phyloP scores from a whole-genome alignment of 116 monocot species.

The Papilionanthe hybrid region DNA sequence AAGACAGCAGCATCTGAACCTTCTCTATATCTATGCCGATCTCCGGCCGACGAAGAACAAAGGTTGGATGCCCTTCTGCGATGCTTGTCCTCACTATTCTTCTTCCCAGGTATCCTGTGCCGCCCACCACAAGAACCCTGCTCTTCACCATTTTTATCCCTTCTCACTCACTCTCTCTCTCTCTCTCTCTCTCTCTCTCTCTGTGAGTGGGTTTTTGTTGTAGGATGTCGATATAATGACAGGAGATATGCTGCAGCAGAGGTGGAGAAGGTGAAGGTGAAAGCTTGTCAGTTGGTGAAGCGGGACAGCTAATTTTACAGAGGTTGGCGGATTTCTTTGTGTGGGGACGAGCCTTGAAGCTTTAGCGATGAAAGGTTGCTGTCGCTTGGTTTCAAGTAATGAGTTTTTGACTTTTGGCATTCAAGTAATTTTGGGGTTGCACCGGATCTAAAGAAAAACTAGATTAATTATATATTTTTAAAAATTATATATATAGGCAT shows the following conservation, averaged over 20 bases:
- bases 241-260: not conserved
- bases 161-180: not conserved
- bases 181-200: too few species aligned
- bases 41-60: constrained; percentile 32
- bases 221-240: too few species aligned
- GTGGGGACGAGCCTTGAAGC: too few species aligned
- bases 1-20: constrained; percentile 40
- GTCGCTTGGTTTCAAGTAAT: too few species aligned
- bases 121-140: constrained; percentile 50
- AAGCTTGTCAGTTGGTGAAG: not conserved
- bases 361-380: too few species aligned
- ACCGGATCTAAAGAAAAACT: too few species aligned
- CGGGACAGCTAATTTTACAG: too few species aligned
- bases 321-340: too few species aligned
- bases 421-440: too few species aligned
- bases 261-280: not conserved
- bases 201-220: not conserved
- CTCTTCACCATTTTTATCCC: constrained; percentile 22
- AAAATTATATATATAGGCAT: too few species aligned
- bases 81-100: constrained; percentile 44
- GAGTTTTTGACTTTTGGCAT: too few species aligned
- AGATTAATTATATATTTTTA: too few species aligned
- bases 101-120: constrained; percentile 46
- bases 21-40: constrained; percentile 46
- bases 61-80: constrained; percentile 39